Base-by-base conservation (phyloP, 352 stramenopile genomes). In the Elongisporangium anandrum region DNA sequence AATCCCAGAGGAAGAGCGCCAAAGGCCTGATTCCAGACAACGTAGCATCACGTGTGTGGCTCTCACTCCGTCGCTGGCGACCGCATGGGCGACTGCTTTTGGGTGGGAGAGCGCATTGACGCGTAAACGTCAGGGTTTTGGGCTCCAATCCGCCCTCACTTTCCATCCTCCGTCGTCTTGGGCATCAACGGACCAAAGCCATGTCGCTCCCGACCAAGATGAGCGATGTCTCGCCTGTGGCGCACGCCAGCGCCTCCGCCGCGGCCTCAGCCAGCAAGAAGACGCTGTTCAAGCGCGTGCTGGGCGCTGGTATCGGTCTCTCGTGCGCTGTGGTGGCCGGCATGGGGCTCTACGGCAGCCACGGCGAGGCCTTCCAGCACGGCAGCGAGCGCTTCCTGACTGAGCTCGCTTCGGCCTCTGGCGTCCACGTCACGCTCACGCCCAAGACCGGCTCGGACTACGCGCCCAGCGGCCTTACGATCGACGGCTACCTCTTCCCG, bases 341-440 rank as follows among this genome's bases (percentile, higher is more conserved):
- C 24, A 34, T 61, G 17, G 47, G 23, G 26, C 23, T 56, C 24
- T 53, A 55, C 56, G 26, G 56, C 23, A 50, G 45, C 24, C 56
- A 61, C 47, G 24, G 17, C n/a, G 56, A 54, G n/a, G 29, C 17
- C 19, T 67, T 60, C 56, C 53, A 63, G 41, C 56, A 59, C 50
- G 39, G 59, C 23, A 56, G 26, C 9, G 29, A 20, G 7, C 48
- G 48, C 4, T 26, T 68, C 24, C 38, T 68, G 22, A 4, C 52
- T 5, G 39, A 60, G 38, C 38, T 68, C 48, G 24, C 49, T 8
- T 23, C 15, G 45, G 26, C 56, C 1, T 24, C 56, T 5, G 57
- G 55, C 19, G 52, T 68, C 24, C 56, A 64, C 41, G 12, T 63
- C 56, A 64, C 56, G 48, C 49, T 68, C 23, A 58, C 55, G 10